Conservation (phyloP, 2,329 filamentous ascomycete species). For the Coniochaeta sp. region DNA sequence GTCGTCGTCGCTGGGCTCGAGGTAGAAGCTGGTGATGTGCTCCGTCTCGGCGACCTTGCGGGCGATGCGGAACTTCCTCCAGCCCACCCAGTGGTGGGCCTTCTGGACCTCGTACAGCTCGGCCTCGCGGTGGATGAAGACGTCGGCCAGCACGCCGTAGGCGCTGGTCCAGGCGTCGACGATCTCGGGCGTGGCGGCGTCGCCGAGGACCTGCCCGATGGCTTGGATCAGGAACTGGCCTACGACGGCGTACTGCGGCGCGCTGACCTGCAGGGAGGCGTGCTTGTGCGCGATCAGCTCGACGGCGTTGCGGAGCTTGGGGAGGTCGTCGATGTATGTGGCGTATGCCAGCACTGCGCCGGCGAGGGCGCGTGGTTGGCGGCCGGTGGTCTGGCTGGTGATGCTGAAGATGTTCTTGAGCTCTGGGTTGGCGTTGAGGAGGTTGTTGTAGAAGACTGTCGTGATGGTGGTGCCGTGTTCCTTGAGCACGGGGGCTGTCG, state of each 20-base stretch:
- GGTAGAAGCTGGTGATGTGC: conserved; percentile 62
- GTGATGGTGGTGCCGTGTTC: conserved; percentile 64
- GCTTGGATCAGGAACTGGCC: conserved; percentile 60
- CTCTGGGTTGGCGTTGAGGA: conserved; percentile 56
- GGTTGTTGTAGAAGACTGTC: conserved; percentile 62
- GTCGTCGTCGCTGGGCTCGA: conserved; percentile 54
- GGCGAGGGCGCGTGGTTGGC: conserved; percentile 64
- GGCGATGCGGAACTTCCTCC: conserved; percentile 47
- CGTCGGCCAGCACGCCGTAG: conserved; percentile 61
- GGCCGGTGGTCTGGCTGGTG: conserved; percentile 59
- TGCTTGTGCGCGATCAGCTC: conserved; percentile 74
- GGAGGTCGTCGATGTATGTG: conserved; percentile 62
- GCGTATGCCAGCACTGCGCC: conserved; percentile 66
- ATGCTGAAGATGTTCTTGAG: conserved; percentile 66
- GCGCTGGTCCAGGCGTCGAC: conserved; percentile 65
- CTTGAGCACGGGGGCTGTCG: conserved; percentile 65
- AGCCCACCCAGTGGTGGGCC: conserved; percentile 34
- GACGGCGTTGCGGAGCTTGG: conserved; percentile 43
- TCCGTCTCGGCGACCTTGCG: conserved; percentile 47
- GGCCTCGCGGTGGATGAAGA: conserved; percentile 61
- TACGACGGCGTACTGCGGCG: conserved; percentile 65
- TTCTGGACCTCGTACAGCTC: conserved; percentile 46
- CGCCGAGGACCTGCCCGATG: conserved; percentile 60
- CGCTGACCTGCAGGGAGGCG: conserved; percentile 58
- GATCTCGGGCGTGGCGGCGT: conserved; percentile 58